Percentiles rank a stretch among this genome's conserved stretches.
Conservation (phyloP, 2,329 filamentous ascomycete species). For the Cryphonectria radicalis region DNA sequence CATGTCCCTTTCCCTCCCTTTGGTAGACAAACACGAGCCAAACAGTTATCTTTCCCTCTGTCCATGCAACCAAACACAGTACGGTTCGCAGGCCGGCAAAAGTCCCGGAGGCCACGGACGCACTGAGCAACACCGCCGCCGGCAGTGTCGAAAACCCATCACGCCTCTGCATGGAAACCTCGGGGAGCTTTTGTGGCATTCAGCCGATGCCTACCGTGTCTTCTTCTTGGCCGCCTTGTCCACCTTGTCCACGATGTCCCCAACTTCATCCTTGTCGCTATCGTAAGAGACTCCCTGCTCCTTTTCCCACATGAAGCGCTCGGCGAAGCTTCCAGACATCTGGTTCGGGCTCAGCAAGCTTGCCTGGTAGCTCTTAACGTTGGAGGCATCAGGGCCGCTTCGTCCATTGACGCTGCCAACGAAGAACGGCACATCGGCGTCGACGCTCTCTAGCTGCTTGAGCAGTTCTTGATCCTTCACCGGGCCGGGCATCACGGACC, state of each 20-base stretch:
- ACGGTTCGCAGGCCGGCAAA: not conserved
- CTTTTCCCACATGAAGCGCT: slow-evolving; percentile 32
- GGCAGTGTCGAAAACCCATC: too few relatives aligned
- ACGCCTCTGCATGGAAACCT: not conserved
- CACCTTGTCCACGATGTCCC: not conserved
- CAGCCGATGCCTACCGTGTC: not conserved
- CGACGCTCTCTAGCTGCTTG: slow-evolving; percentile 43
- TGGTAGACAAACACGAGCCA: not conserved
- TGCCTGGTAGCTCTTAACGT: slow-evolving; percentile 38
- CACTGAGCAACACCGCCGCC: too few relatives aligned
- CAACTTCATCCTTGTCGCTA: slow-evolving; percentile 23
- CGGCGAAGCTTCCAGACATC: slow-evolving; percentile 37
- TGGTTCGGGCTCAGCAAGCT: slow-evolving; percentile 31
- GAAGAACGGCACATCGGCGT: slow-evolving; percentile 42
- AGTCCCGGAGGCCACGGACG: too few relatives aligned
- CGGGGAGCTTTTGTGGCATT: not conserved
- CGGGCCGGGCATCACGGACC: slow-evolving; percentile 36
- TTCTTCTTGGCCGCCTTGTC: slow-evolving; percentile 12
- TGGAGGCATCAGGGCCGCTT: slow-evolving; percentile 35
- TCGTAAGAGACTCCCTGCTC: slow-evolving; percentile 23
- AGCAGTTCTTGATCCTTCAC: slow-evolving; percentile 26
- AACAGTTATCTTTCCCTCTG: not conserved
- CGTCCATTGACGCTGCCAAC: slow-evolving; percentile 46
- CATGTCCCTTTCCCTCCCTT: not conserved
- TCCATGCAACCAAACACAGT: not conserved